A percentile compares a stretch with the other conserved stretches of the same genome.
Conservation (phyloP, 2,329 filamentous ascomycete species). For the Neospermospora avenae region DNA sequence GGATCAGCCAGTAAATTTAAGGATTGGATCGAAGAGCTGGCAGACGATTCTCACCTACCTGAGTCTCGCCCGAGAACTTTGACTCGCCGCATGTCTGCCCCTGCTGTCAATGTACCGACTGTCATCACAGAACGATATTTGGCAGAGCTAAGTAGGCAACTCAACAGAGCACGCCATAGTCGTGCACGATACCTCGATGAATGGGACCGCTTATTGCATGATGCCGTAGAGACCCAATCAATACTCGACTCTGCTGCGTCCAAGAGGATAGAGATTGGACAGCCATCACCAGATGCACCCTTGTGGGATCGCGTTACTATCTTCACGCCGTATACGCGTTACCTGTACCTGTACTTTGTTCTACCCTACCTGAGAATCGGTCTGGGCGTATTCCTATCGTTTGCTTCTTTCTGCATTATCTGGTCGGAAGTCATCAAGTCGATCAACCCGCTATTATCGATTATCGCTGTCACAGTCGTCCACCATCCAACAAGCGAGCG, state of each 20-base stretch:
- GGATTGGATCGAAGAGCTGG: conserved; percentile 95
- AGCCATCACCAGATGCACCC: conserved; percentile 52
- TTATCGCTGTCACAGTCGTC: conserved; percentile 57
- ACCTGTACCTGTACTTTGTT: conserved; percentile 70
- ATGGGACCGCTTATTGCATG: conserved; percentile 76
- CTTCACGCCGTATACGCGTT: conserved; percentile 78
- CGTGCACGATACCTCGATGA: conserved; percentile 79
- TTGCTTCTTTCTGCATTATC: conserved; percentile 78
- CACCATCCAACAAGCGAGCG: conserved; percentile 62
- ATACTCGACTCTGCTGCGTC: conserved; percentile 82
- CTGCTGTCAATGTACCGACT: conserved; percentile 58
- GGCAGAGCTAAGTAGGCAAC: conserved; percentile 79
- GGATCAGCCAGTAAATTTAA: conserved; percentile 72
- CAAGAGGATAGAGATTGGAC: conserved; percentile 73
- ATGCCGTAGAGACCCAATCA: conserved; percentile 71
- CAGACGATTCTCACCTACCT: conserved; percentile 68
- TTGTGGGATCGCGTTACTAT: conserved; percentile 54
- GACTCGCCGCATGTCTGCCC: conserved; percentile 41
- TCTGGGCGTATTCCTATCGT: conserved; percentile 63
- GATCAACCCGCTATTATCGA: conserved; percentile 72
- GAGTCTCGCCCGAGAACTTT: conserved; percentile 52
- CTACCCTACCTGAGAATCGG: conserved; percentile 65
- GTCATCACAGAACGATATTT: conserved; percentile 92
- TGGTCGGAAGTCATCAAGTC: conserved; percentile 93
- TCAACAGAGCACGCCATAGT: conserved; percentile 79